Evolutionary conservation across 176 grass and related monocot genomes (phyloP), one percentile per base, ranked within the genome.

Genomic region (Thinopyrum elongatum): DNA sequence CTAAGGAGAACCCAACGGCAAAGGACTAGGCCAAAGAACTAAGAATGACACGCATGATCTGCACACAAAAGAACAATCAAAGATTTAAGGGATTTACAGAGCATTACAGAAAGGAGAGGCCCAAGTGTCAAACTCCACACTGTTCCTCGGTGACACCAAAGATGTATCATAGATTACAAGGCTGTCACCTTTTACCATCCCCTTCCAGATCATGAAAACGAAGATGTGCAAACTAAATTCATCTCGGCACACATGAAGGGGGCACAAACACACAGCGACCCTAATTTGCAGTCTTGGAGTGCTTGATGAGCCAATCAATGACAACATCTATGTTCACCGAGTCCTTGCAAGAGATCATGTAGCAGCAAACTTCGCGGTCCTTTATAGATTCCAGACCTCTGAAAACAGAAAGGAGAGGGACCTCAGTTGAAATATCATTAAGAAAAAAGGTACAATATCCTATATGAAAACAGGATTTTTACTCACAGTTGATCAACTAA

Each of bases 271-370:
- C 77, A 74, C 22, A 49, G 17, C 31, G 7, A 31, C n/a, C 21
- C 81, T 94, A 90, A 42, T 90, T 88, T 23, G 94, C 88, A 60
- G 94, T 93, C 88, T 78, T 99, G 25, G 97, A 95, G 78, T 96
- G 94, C 89, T 99, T 99, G 92, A 99, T 99, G 80, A 99, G 90
- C 97, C 97, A 96, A 83, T 99, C 97, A 15, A 99, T 93, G 65
- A 96, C 94, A 31, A 88, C 57, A 23, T 99, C 97, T 89, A 99
- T 99, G 88, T 99, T 96, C 49, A 94, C 88, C 8, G 97, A 96
- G 85, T 99, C 90, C 92, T 99, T 99, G 87, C 97, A 99, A 65
- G 97, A 99, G 73, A 94, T 96, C 97, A 99, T 99, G 85, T 96
- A 96, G 82, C 90, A 96, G 86, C 91, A 94, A 79, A 96, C 92